Evolutionary conservation across 768 basidiomycete species (phyloP).

Genomic region (Hydnomerulius pinastri): DNA sequence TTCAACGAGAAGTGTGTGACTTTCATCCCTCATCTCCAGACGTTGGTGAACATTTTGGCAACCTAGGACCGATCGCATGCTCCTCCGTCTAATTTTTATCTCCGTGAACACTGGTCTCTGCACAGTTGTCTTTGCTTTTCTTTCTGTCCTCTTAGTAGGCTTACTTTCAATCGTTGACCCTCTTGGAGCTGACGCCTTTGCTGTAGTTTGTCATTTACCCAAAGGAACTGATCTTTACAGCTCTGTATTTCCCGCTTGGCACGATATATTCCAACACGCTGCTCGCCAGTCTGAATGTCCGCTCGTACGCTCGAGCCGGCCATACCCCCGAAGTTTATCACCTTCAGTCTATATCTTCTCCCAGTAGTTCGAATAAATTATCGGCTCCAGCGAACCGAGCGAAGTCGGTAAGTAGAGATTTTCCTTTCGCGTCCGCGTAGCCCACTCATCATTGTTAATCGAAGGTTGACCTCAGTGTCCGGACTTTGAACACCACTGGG

Average conservation of each 20-base stretch:
- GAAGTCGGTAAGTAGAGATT: neutral
- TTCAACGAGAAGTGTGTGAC: slow-evolving; percentile 20
- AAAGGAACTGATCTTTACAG: slow-evolving; percentile 21
- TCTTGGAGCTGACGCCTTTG: neutral
- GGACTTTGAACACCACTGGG: neutral
- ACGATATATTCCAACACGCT: slow-evolving; percentile 36
- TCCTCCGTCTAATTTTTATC: slow-evolving; percentile 26
- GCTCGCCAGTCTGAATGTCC: slow-evolving; percentile 34
- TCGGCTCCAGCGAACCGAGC: neutral
- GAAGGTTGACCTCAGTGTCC: neutral
- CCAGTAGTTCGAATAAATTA: neutral
- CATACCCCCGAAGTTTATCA: neutral
- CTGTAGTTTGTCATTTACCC: slow-evolving; percentile 25
- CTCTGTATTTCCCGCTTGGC: slow-evolving; percentile 32
- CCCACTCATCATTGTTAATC: neutral
- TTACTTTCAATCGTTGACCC: neutral
- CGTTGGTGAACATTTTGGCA: slow-evolving; percentile 1
- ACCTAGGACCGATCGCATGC: slow-evolving; percentile 25
- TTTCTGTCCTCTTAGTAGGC: slow-evolving; percentile 21
- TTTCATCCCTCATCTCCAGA: neutral
- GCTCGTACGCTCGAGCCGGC: slow-evolving; percentile 15
- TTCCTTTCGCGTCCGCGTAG: no score
- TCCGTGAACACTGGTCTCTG: slow-evolving; percentile 28
- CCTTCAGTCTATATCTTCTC: neutral
- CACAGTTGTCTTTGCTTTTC: slow-evolving; percentile 21